Conservation (phyloP, 345 rosid genomes). For the Eucalyptus erythrocorys region DNA sequence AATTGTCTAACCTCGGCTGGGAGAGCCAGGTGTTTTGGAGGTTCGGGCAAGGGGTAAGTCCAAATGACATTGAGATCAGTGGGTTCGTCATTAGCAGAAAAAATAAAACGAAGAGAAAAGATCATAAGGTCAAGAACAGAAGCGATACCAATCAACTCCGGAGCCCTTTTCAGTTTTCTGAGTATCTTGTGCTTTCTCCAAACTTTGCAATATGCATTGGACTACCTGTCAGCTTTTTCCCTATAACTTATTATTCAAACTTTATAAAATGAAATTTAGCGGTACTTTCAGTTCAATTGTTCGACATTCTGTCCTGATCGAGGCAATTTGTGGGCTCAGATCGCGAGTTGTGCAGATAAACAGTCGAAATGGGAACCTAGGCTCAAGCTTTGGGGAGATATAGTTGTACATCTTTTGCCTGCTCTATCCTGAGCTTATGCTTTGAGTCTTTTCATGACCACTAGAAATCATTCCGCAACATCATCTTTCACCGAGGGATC, state of each 20-base stretch:
- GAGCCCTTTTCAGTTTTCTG: neutral
- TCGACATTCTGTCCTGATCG: neutral
- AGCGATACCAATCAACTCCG: neutral
- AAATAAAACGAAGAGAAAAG: neutral
- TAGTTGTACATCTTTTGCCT: neutral
- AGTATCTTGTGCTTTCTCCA: neutral
- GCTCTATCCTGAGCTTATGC: neutral
- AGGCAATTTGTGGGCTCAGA: neutral
- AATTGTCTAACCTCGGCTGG: neutral
- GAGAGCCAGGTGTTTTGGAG: neutral
- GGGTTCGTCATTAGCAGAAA: neutral
- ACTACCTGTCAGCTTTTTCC: neutral
- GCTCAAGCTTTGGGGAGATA: neutral
- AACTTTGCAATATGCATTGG: neutral
- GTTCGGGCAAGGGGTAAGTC: too few relatives aligned
- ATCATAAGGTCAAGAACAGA: neutral
- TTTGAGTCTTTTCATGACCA: neutral
- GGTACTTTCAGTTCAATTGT: neutral
- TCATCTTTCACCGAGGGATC: neutral
- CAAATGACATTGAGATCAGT: neutral
- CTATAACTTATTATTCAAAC: neutral
- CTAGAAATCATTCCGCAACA: neutral
- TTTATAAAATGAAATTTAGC: neutral
- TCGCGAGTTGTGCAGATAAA: neutral
- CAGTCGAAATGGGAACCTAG: neutral